Evolutionary conservation across 768 basidiomycete species (phyloP), one percentile per base, ranked within the genome.

Genomic region (Tricholoma sp.): DNA sequence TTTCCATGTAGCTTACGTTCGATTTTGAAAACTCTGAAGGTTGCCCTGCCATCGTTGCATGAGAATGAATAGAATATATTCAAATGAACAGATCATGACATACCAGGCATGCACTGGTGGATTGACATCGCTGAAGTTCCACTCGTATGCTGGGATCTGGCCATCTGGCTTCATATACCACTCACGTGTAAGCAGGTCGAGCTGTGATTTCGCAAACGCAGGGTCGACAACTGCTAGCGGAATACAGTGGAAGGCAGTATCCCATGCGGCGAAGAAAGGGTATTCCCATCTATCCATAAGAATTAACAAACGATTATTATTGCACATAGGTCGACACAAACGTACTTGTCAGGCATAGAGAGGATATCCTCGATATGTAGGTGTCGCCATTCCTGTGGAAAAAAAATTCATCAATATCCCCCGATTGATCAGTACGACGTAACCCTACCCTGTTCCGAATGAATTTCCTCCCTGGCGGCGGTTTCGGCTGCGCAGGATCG

Each of bases 91-190:
- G 33, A 50, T 29, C 31, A 48, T 37, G 15, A 65, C 76, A 53
- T 63, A 87, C 94, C 97, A 99, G 8, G 97, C 97, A 72, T 99
- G 97, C 3, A 99, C 97, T 11, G 97, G 97, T 8, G 97, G 97
- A 69, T 99, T 98, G 60, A 98, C 97, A 68, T 99, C 97, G 50
- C 88, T 83, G 65, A 97, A 98, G 68, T 99, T 98, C 97, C 97
- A 99, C 70, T 99, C 97, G 70, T 98, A 99, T 0, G 97, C 97
- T 3, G 97, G 97, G 56, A 99, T 89, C 66, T 97, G 95, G 34
- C 97, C 97, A 68, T 98, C 96, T 1, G 97, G 97, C 69, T 97
- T 97, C 90, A 93, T 91, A 74, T 98, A 99, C 97, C 97, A 99
- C 73, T 99, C 97, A 55, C 97, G 81, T 2, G 96, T 98, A 65